These are phyloP conservation scores for Dendrocalamus sinicus DNA, from an alignment of 176 grass and related monocot genomes.

Conservation along the genomic window DNA sequence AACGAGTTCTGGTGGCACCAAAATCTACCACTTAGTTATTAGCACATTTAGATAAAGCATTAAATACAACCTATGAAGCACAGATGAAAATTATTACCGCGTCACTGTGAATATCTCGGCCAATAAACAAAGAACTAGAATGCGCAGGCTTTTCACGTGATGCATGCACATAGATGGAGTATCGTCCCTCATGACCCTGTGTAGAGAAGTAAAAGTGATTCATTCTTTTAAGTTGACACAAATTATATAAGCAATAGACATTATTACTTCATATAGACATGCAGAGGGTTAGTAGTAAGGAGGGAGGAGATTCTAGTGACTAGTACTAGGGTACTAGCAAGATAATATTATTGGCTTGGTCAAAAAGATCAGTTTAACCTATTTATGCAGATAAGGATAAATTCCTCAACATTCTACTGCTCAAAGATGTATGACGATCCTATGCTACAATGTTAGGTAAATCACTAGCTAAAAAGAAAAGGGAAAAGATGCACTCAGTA, in stretches of 20 bases:
- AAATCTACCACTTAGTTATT: background rate
- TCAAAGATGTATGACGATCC: background rate
- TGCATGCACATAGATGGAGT: conserved; percentile 91
- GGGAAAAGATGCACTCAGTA: background rate
- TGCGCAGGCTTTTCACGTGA: conserved; percentile 84
- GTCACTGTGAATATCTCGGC: conserved; percentile 82
- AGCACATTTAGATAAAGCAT: conserved; percentile 17
- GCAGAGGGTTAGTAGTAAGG: background rate
- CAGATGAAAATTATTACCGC: conserved; percentile 58
- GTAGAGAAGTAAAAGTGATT: conserved; percentile 46
- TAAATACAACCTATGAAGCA: conserved; percentile 13
- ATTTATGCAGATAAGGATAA: background rate
- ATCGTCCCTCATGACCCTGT: conserved; percentile 89
- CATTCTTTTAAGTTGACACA: conserved; percentile 21
- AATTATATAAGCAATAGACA: conserved; percentile 36
- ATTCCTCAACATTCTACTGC: background rate
- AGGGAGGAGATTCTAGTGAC: conserved; percentile 4
- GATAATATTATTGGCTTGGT: conserved; percentile 9
- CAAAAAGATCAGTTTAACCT: conserved; percentile 7
- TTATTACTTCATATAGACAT: conserved; percentile 6
- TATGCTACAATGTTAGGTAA: conserved; percentile 17
- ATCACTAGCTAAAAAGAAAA: background rate
- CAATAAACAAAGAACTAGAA: conserved; percentile 86
- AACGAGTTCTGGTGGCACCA: conserved; percentile 10
- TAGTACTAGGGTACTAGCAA: background rate